Evolutionary conservation across 805 yeast genomes (phyloP).

Genomic region (Starmerella sp.): DNA sequence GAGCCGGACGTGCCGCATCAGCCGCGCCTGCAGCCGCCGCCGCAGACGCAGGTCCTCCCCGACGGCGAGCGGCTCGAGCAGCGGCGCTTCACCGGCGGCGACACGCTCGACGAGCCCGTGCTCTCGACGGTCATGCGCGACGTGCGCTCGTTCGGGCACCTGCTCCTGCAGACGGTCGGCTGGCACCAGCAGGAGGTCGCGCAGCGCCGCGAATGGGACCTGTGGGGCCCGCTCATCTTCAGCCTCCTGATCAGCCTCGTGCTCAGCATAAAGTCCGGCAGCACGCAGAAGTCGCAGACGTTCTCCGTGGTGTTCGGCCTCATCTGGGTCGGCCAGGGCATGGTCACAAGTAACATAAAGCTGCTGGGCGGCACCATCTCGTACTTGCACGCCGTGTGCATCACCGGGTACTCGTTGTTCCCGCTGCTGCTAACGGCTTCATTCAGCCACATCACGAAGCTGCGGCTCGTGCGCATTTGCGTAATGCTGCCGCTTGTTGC

Average conservation of each 20-base stretch:
- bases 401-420: constrained; percentile 59
- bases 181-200: constrained; percentile 24
- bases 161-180: constrained; percentile 37
- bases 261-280: constrained; percentile 35
- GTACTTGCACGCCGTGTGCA: constrained; percentile 55
- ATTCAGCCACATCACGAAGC: constrained; percentile 38
- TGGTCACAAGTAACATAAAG: constrained; percentile 55
- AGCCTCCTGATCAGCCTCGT: constrained; percentile 45
- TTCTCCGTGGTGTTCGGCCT: constrained; percentile 55
- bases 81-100: constrained; percentile 53
- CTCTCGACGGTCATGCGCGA: constrained; percentile 42
- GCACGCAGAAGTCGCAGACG: constrained; percentile 39
- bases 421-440: constrained; percentile 49
- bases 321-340: constrained; percentile 50
- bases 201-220: constrained; percentile 27
- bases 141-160: constrained; percentile 34
- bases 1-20: constrained; percentile 20
- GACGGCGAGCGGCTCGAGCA: constrained; percentile 33
- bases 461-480: constrained; percentile 40
- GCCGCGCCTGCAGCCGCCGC: constrained; percentile 11
- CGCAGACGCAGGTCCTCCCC: constrained; percentile 12
- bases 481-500: constrained; percentile 38
- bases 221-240: constrained; percentile 61
- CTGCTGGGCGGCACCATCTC: constrained; percentile 51
- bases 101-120: constrained; percentile 63